Evolutionary conservation across 78 protist genomes (phyloP), one percentile per base, ranked within the genome.

Genomic region (Paratrimastix pyriformis): DNA sequence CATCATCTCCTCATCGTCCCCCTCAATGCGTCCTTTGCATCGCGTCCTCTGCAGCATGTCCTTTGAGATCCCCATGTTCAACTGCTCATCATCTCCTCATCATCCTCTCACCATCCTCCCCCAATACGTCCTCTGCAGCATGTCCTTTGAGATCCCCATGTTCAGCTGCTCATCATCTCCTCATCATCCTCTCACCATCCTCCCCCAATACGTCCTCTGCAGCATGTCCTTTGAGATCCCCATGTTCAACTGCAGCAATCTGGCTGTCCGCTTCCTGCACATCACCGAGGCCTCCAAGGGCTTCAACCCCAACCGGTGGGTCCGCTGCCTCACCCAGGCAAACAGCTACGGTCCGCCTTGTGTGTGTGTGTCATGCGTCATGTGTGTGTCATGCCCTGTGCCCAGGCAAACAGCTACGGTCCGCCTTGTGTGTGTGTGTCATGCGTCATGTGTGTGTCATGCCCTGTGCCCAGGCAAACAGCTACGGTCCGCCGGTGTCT

Each of bases 171-270:
- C n/a, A n/a, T n/a, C n/a, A n/a, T n/a, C n/a, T n/a, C n/a, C n/a
- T n/a, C n/a, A n/a, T n/a, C n/a, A n/a, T n/a, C n/a, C n/a, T n/a
- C n/a, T n/a, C n/a, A n/a, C n/a, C n/a, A n/a, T n/a, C n/a, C n/a
- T n/a, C n/a, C n/a, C n/a, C n/a, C n/a, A n/a, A n/a, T n/a, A n/a
- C n/a, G n/a, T n/a, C n/a, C n/a, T n/a, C n/a, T n/a, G n/a, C n/a
- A n/a, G n/a, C n/a, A 42, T 90, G 57, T 54, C 59, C 21, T 90
- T 90, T 43, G 91, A 86, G 46, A 83, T 90, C 30, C 94, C 94
- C 1, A 44, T 54, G 77, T 82, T 72, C 65, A 82, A 59, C 52
- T 72, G 80, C 40, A n/a, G 32, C 62, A 72, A 72, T 44, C 15
- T 46, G 82, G 37, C 37, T 80, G 54, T 80, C 58, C 30, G 81